Evolutionary conservation across 352 stramenopile species (phyloP).

Genomic region (Pythium aquatile): DNA sequence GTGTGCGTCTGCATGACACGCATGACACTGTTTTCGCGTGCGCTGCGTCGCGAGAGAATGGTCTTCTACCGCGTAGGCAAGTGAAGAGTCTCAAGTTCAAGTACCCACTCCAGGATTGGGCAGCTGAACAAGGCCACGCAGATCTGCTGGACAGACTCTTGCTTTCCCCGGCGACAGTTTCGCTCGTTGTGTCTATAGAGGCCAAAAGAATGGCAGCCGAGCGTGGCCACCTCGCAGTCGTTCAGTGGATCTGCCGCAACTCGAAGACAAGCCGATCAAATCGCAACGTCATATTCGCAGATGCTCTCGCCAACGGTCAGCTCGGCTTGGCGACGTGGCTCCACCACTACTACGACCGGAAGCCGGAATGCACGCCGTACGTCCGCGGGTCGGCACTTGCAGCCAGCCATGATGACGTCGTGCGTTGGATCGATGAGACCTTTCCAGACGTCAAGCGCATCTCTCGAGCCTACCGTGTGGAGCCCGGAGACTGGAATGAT

Average conservation of each 20-base stretch:
- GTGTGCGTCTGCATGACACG: conserved; percentile 4
- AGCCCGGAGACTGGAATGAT: not conserved
- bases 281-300: not conserved
- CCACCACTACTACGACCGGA: not conserved
- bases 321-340: conserved; percentile 21
- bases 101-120: conserved; percentile 19
- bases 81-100: conserved; percentile 2
- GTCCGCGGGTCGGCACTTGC: not conserved
- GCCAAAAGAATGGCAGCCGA: conserved; percentile 17
- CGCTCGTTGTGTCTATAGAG: conserved; percentile 10
- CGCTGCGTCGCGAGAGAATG: conserved; percentile 5
- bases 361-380: conserved; percentile 4
- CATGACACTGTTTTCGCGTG: conserved; percentile 5
- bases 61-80: conserved; percentile 6
- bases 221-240: conserved; percentile 16
- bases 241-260: conserved; percentile 19
- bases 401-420: not conserved
- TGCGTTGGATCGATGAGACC: conserved; percentile 6
- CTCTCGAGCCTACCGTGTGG: not conserved
- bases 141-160: conserved; percentile 8
- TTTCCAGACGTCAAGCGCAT: conserved; percentile 7
- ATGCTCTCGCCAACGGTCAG: conserved; percentile 9
- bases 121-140: conserved; percentile 7
- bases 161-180: not conserved
- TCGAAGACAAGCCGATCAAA: not conserved